phyloP scores from a whole-genome alignment of 2,329 filamentous ascomycete species.

The Capronia epimyces region DNA sequence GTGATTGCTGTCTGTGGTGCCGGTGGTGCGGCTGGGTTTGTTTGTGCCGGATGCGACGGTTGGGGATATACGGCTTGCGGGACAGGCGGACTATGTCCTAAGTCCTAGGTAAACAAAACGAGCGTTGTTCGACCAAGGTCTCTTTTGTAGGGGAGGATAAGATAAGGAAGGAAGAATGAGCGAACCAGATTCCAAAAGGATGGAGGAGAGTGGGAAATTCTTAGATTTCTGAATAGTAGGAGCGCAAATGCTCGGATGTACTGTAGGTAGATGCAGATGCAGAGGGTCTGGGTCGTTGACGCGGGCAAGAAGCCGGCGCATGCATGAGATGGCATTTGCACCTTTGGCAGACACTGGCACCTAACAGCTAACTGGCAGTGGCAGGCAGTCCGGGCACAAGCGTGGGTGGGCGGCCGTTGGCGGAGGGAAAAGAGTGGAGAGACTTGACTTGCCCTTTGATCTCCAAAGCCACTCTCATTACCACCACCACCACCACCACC shows the following conservation, averaged over 20 bases:
- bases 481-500: no score
- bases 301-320: not conserved
- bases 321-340: constrained; percentile 3
- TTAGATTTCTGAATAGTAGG: no score
- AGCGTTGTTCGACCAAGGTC: not conserved
- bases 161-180: not conserved
- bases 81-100: not conserved
- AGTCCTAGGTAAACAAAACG: constrained; percentile 2
- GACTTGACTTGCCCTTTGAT: not conserved
- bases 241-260: no score
- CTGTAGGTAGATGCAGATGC: no score
- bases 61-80: not conserved
- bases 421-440: not conserved
- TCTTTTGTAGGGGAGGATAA: not conserved
- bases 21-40: not conserved
- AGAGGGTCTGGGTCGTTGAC: constrained; percentile 7
- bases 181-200: constrained; percentile 4
- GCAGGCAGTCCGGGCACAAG: not conserved
- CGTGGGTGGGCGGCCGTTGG: not conserved
- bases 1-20: not conserved
- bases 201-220: no score
- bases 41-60: not conserved
- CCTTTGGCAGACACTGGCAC: not conserved
- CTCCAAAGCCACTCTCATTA: no score
- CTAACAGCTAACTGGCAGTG: not conserved